A percentile compares a stretch with the other conserved stretches of the same genome.
These are phyloP conservation scores for Daedaleopsis nitida DNA, from an alignment of 768 basidiomycete genomes.

Conservation along the genomic window DNA sequence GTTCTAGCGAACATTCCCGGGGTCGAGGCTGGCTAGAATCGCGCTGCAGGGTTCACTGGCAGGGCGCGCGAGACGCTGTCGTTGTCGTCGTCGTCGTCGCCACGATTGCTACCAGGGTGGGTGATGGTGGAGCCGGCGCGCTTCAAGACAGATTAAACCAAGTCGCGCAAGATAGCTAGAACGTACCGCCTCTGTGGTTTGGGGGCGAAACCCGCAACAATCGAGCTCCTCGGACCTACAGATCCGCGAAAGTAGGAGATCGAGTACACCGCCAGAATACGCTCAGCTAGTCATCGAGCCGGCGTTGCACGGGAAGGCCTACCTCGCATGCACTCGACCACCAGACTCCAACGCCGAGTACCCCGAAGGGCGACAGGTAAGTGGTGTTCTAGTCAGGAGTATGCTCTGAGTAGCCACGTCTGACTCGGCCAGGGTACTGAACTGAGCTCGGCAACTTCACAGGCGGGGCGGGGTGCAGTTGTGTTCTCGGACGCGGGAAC, in stretches of 20 bases:
- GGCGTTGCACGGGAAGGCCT: background rate
- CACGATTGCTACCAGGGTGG: conserved; percentile 17
- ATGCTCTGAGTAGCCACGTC: background rate
- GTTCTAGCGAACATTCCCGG: background rate
- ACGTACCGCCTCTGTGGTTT: conserved; percentile 10
- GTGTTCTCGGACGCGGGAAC: background rate
- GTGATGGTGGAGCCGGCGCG: conserved; percentile 17
- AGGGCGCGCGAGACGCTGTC: conserved; percentile 7
- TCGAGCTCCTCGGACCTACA: background rate
- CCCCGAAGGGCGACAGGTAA: background rate
- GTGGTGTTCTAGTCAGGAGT: background rate
- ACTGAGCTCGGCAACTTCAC: background rate
- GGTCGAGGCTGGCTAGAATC: background rate
- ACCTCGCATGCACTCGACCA: background rate
- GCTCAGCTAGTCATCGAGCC: too few species aligned
- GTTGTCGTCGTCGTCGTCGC: conserved; percentile 5
- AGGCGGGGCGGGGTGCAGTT: background rate
- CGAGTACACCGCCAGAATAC: too few species aligned
- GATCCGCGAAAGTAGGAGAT: background rate
- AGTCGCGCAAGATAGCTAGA: background rate
- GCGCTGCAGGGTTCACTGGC: background rate
- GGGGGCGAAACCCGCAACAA: background rate
- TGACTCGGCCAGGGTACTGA: background rate
- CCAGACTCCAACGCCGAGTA: background rate
- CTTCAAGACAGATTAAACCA: conserved; percentile 1